Percentiles rank a stretch among this genome's conserved stretches.
Evolutionary conservation across 2,329 filamentous ascomycete species (phyloP).

Genomic region (Pseudopyrenochaeta lycopersici): DNA sequence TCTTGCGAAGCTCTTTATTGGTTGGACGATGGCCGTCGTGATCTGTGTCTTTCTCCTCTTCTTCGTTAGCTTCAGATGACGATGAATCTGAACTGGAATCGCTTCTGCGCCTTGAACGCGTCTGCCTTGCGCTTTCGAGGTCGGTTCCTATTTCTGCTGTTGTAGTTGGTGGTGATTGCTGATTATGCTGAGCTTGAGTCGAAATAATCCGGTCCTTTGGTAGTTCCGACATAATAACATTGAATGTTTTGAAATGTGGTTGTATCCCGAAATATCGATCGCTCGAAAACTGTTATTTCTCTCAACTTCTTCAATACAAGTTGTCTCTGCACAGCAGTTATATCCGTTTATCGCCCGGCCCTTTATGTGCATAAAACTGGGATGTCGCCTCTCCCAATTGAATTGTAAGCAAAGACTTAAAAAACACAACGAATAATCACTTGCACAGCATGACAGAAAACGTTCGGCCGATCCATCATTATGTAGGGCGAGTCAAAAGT

Average conservation of each 20-base stretch:
- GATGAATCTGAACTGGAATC: slow-evolving; percentile 15
- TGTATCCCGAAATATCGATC: too few relatives aligned
- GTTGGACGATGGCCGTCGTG: slow-evolving; percentile 39
- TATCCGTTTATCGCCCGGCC: too few relatives aligned
- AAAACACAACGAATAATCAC: not conserved
- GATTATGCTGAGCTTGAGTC: not conserved
- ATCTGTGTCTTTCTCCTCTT: slow-evolving; percentile 16
- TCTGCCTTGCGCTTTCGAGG: slow-evolving; percentile 18
- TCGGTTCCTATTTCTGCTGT: slow-evolving; percentile 1
- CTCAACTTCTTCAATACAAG: too few relatives aligned
- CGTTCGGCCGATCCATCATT: not conserved
- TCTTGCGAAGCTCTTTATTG: slow-evolving; percentile 24
- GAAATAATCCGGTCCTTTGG: not conserved
- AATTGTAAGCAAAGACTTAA: not conserved
- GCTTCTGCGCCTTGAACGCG: slow-evolving; percentile 14
- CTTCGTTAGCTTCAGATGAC: slow-evolving; percentile 14
- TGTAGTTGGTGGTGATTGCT: not conserved
- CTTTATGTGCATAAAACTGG: not conserved
- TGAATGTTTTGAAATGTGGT: too few relatives aligned
- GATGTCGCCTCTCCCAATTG: not conserved
- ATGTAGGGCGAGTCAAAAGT: not conserved
- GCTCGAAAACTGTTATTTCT: too few relatives aligned
- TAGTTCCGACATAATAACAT: not conserved
- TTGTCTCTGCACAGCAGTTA: too few relatives aligned
- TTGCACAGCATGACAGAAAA: not conserved